Base-by-base conservation (phyloP, 805 yeast genomes). In the Yueomyces sp. region DNA sequence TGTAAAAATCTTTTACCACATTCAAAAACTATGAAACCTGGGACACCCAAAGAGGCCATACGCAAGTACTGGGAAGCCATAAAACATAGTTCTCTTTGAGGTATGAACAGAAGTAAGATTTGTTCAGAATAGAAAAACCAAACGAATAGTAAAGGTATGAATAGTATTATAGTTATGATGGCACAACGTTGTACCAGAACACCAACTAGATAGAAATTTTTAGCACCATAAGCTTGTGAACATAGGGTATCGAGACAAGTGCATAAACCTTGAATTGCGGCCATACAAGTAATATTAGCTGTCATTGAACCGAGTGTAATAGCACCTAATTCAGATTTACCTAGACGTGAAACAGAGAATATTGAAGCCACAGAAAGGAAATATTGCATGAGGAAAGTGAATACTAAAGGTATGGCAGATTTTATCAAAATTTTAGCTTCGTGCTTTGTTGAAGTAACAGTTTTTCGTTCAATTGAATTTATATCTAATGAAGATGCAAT, bases 211-310 rank as follows among this genome's bases (percentile, higher is more conserved):
- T 72, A 73, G 55, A 66, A 73, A 50, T 81, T 81, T 42, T 72
- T 70, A 30, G 85, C 74, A 26, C 92, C 90, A 54, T 68, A 81
- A 1, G 88, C 81, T 59, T 83, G 90, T 2, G 88, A 82, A 57
- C 88, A 76, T 34, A 83, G 67, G 0, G 90, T 83, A 53, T 82
- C 90, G 43, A 83, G 67, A 45, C 86, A 77, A 0, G 92, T 81
- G n/a, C 86, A 77, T 2, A 81, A 71, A 9, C 90, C 92, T 51
- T 81, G 83, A 50, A 83, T 78, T 8, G 81, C 71, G 36, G 86
- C 83, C 47, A 81, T 74, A 2, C 85, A 88, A 3, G 82, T 71
- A 43, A 83, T 81, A 55, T 81, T 82, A 5, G 85, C 83, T 4
- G 87, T 79, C 86, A 82, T 81, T 26, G 83, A 73, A 19, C 84